Conservation (phyloP, 345 rosid genomes). For the Carallia brachiata region DNA sequence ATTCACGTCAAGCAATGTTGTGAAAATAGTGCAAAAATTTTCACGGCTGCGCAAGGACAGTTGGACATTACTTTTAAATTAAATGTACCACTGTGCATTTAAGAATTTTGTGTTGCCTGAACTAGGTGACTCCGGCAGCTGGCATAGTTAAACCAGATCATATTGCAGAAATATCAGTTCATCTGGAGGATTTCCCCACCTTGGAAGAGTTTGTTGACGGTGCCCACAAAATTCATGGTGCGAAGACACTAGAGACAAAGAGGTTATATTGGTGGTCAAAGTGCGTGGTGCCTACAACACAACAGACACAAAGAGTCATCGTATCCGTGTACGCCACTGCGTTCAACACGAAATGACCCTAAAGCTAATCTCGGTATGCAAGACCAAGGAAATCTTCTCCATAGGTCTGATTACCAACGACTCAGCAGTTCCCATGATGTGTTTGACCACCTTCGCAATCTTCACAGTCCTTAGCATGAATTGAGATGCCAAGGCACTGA, state of each 20-base stretch:
- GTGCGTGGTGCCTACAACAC: conserved; percentile 32
- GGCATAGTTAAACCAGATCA: conserved; percentile 73
- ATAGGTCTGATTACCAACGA: conserved; percentile 65
- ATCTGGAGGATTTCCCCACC: conserved; percentile 74
- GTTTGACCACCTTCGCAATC: conserved; percentile 63
- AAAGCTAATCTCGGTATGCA: conserved; percentile 24
- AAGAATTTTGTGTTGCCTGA: conserved; percentile 5
- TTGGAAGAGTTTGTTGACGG: conserved; percentile 85
- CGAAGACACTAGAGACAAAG: conserved; percentile 85
- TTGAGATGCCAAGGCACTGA: neutral
- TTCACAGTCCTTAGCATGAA: conserved; percentile 56
- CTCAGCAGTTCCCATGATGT: conserved; percentile 72
- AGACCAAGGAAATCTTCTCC: conserved; percentile 53
- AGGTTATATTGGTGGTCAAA: conserved; percentile 65
- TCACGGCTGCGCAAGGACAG: too few relatives aligned
- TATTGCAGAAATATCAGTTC: conserved; percentile 63
- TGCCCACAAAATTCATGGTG: conserved; percentile 77
- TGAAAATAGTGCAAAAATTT: neutral
- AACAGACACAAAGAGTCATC: conserved; percentile 49
- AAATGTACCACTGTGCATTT: neutral
- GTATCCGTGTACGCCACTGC: conserved; percentile 63
- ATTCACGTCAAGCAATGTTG: neutral
- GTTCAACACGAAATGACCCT: conserved; percentile 41
- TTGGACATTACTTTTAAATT: neutral
- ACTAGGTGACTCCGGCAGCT: conserved; percentile 76